These are phyloP conservation scores for Citrus maxima DNA, from an alignment of 345 rosid genomes.

Conservation along the genomic window DNA sequence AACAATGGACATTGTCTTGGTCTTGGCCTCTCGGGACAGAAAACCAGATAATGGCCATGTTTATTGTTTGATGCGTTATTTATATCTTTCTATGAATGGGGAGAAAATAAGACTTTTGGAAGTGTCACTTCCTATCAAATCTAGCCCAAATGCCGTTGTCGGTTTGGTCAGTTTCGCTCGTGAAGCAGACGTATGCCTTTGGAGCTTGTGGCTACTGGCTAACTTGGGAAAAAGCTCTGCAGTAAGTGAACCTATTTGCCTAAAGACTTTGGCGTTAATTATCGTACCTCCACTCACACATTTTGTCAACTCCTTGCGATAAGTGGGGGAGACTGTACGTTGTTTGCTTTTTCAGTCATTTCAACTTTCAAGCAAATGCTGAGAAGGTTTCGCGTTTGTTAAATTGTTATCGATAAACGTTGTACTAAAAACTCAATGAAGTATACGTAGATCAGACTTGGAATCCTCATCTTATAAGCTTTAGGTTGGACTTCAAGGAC, in stretches of 20 bases:
- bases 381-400: not conserved
- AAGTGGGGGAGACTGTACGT: not conserved
- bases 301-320: no score
- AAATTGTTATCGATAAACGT: constrained; percentile 1
- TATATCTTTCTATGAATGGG: no score
- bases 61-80: not conserved
- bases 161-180: no score
- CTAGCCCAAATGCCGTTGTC: not conserved
- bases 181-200: no score
- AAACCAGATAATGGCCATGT: no score
- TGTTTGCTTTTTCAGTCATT: not conserved
- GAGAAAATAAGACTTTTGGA: no score
- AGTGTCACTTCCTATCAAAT: not conserved
- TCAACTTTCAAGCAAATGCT: not conserved
- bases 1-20: no score
- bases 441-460: not conserved
- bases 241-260: not conserved
- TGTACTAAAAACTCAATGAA: not conserved
- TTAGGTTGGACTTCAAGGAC: not conserved
- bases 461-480: not conserved
- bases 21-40: no score
- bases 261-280: not conserved
- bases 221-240: no score
- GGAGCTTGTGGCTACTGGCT: no score
- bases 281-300: not conserved